Base-by-base conservation (phyloP, 352 stramenopile genomes). In the Phytophthora quininea region DNA sequence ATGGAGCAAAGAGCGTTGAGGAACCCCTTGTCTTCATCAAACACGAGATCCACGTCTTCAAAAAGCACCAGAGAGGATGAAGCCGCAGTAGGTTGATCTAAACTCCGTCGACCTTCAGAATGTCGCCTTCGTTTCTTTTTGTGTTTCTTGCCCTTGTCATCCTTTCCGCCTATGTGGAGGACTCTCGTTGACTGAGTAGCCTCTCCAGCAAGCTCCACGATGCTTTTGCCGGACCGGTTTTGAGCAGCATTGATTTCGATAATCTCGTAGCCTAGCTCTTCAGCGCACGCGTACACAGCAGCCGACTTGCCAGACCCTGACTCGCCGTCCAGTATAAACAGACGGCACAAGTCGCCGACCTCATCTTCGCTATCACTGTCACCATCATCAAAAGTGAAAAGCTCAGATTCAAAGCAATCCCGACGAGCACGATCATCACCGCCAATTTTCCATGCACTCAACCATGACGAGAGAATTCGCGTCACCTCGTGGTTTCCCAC, bases 201-300 rank as follows among this genome's bases (percentile, higher is more conserved):
- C 73, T 95, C 88, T n/a, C 87, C 87, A 14, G 82, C 86, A 19
- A 95, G 80, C 51, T 93, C 84, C 6, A 93, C 62, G 35, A 95
- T 69, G 12, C 76, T 80, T 45, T 89, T 88, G 12, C 88, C 86
- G 1, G 82, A 86, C 2, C 88, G 88, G 50, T 81, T 83, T 54
- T 93, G 86, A 31, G 82, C 83, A 1, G 88, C 88, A 51, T 95
- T 93, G 66, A 95, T 93, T 59, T 95, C 88, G 46, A 95, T 91
- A 32, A 95, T 86, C 56, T 95, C 68, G 62, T 89, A 95, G 7
- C 88, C 88, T 19, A 94, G 67, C 60, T 94, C 88, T 60, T 91
- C 82, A 0, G 88, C 86, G 27, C 88, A 95, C 1, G 86, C 88
- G 47, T 91, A 93, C 8, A 94, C 86, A 1, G 82, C 78, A n/a